Percentiles rank a stretch among this genome's conserved stretches.
Conservation (phyloP, 306 rosid species). For the Dalbergia oliveri region DNA sequence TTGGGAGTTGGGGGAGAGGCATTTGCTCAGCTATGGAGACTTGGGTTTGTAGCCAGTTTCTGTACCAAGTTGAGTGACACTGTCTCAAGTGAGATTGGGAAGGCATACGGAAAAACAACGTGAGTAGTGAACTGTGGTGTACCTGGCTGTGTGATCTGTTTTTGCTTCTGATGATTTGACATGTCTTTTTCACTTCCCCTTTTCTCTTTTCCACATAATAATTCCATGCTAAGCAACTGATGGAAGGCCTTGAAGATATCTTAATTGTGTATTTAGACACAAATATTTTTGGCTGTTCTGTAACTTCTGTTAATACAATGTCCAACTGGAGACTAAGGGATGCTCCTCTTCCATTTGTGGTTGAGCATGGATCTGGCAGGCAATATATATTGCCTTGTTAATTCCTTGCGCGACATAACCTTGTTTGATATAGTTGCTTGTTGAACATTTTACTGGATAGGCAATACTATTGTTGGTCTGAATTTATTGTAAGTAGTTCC, state of each 20-base stretch:
- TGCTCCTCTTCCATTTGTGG: constrained; percentile 14
- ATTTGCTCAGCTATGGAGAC: constrained; percentile 75
- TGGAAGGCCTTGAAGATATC: constrained; percentile 27
- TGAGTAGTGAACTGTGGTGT: constrained; percentile 52
- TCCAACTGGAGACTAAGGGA: background rate
- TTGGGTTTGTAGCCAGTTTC: constrained; percentile 96
- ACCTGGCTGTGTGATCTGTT: constrained; percentile 1
- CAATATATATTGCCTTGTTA: constrained; percentile 23
- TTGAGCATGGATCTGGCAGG: background rate
- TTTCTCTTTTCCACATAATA: no score
- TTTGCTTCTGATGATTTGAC: background rate
- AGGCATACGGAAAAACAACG: constrained; percentile 95
- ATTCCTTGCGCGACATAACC: constrained; percentile 14
- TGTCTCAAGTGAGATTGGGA: constrained; percentile 97
- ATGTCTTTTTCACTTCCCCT: background rate
- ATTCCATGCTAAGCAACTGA: constrained; percentile 7
- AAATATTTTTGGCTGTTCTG: background rate
- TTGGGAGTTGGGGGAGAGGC: constrained; percentile 75
- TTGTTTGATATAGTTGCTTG: constrained; percentile 14
- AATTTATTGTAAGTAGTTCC: constrained; percentile 21
- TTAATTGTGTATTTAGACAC: constrained; percentile 10
- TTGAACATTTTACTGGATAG: constrained; percentile 28
- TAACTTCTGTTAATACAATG: background rate
- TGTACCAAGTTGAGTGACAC: constrained; percentile 98
- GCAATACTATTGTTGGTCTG: constrained; percentile 1